Base-by-base conservation (phyloP, 306 rosid species). In the Dryas octopetala region DNA sequence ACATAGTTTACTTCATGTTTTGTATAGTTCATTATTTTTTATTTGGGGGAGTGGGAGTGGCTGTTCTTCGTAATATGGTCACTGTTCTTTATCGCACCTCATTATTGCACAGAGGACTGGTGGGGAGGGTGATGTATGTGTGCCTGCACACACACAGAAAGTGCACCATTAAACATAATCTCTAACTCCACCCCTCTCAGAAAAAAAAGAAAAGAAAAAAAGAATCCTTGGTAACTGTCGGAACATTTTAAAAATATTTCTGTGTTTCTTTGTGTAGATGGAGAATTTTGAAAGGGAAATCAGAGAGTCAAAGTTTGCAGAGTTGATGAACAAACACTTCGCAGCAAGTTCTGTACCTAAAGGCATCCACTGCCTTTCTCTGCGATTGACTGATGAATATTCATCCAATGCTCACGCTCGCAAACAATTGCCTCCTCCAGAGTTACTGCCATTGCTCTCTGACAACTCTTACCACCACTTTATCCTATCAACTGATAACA, bases 391-490 rank as follows among this genome's bases (percentile, higher is more conserved):
- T 40, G 98, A 96, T 88, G 99, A 96, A 86, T 96, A 96, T 78
- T 92, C 99, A 8, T 96, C 99, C 50, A 96, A 92, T 84, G 99
- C 99, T 51, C 97, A 90, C 78, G 98, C 99, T 9, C 97, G 99
- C 55, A 96, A 88, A 82, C 99, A 96, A 74, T 82, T 96, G 86
- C 99, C 99, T 71, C 83, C 93, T 68, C 97, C 99, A 6, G 98
- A 96, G 85, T 87, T 96, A 79, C 94, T 96, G 67, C 98, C 98
- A 28, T 71, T 82, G 76, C 86, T 96, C 55, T 86, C 99, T 57
- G 96, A 92, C 83, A 92, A 92, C 78, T 86, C 96, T 60, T 92
- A 88, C 86, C 88, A 88, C 78, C 99, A 96, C 86, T 92, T 96
- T 84, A 78, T 96, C 78, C 74, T 96, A 76, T 86, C 99, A 79